These are phyloP conservation scores for Nannochloropsis granulata DNA, from an alignment of 108 stramenopile genomes.

Conservation along the genomic window DNA sequence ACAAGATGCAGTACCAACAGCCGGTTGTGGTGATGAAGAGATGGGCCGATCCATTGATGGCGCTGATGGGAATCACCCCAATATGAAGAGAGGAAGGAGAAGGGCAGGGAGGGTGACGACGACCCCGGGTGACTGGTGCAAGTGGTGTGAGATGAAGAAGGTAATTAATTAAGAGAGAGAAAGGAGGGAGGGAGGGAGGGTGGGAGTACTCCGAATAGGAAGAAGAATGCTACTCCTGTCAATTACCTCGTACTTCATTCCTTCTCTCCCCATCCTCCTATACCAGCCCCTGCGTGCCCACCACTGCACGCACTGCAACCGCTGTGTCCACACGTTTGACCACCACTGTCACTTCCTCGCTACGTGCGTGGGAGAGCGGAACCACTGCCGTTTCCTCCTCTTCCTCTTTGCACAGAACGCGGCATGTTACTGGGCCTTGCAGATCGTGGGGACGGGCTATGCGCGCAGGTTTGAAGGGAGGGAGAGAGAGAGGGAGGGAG, in stretches of 20 bases:
- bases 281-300: slow-evolving; percentile 63
- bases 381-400: slow-evolving; percentile 63
- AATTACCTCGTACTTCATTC: not conserved
- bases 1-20: too few species aligned
- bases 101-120: not conserved
- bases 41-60: too few species aligned
- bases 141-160: not conserved
- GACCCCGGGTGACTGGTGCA: not conserved
- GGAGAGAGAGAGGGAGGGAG: not conserved
- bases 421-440: not conserved
- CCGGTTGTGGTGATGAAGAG: too few species aligned
- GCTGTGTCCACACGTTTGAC: slow-evolving; percentile 69
- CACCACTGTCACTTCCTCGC: slow-evolving; percentile 65
- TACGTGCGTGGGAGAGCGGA: slow-evolving; percentile 72
- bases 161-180: not conserved
- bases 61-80: too few species aligned
- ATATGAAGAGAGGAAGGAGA: not conserved
- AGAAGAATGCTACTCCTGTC: too few species aligned
- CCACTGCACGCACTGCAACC: slow-evolving; percentile 55
- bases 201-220: too few species aligned
- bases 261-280: not conserved
- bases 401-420: not conserved
- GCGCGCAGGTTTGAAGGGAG: not conserved
- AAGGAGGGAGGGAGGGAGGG: not conserved
- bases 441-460: not conserved